Conservation (phyloP, 2,329 filamentous ascomycete species). For the Phoma sp. region DNA sequence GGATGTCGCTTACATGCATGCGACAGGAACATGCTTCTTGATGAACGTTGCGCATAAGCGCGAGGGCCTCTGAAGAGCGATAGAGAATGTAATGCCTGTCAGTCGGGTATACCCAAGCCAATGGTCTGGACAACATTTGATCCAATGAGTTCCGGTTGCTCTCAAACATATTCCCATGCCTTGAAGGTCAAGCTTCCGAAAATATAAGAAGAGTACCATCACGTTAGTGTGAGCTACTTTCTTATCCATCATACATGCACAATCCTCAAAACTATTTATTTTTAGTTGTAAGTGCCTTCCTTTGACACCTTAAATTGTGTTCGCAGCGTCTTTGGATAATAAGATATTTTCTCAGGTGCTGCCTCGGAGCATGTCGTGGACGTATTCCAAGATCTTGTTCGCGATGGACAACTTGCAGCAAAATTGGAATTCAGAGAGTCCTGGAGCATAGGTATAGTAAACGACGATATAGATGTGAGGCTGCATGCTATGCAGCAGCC, state of each 20-base stretch:
- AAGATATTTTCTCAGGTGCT: too few relatives aligned
- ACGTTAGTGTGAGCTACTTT: conserved; percentile 63
- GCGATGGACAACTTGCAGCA: conserved; percentile 51
- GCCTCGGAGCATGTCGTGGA: too few relatives aligned
- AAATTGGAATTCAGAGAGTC: conserved; percentile 56
- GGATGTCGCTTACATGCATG: not conserved
- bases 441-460: conserved; percentile 26
- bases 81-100: conserved; percentile 40
- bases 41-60: not conserved
- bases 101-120: conserved; percentile 18
- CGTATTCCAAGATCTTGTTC: conserved; percentile 37
- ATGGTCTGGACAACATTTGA: conserved; percentile 35
- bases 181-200: conserved; percentile 57
- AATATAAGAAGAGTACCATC: conserved; percentile 60
- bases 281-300: conserved; percentile 36
- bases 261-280: conserved; percentile 60
- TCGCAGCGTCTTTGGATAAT: too few relatives aligned
- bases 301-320: too few relatives aligned
- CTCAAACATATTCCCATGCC: conserved; percentile 63
- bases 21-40: not conserved
- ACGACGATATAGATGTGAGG: conserved; percentile 9
- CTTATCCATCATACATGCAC: conserved; percentile 63
- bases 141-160: conserved; percentile 64
- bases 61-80: not conserved
- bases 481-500: conserved; percentile 4